phyloP scores from a whole-genome alignment of 441 rosid genomes.

The Eugenia klotzschiana region DNA sequence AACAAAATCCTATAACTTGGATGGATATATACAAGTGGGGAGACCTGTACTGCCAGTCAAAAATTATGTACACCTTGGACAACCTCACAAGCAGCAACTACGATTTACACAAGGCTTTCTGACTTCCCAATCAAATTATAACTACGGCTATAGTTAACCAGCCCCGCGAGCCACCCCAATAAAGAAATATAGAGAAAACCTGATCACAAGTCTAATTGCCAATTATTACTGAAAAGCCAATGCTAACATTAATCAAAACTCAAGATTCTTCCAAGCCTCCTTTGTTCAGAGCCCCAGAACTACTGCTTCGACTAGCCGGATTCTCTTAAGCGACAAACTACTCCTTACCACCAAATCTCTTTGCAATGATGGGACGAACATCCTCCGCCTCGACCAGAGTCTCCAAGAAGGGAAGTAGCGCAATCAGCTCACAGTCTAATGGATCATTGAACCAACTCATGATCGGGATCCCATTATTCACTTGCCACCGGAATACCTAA shows the following conservation, averaged over 20 bases:
- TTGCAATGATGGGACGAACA: constrained; percentile 85
- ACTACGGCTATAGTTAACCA: not conserved
- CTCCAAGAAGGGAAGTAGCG: constrained; percentile 87
- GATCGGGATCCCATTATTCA: constrained; percentile 90
- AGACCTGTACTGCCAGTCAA: not conserved
- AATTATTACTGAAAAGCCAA: not conserved
- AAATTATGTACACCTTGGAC: not conserved
- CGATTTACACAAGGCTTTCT: not conserved
- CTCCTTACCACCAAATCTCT: constrained; percentile 83
- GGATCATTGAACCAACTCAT: constrained; percentile 95
- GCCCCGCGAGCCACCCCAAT: not conserved
- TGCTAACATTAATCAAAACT: not conserved
- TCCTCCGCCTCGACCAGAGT: constrained; percentile 75
- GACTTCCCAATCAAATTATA: not conserved
- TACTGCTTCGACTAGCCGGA: not conserved
- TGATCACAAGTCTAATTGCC: not conserved
- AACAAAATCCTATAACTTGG: not conserved
- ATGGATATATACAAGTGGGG: not conserved
- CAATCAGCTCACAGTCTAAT: constrained; percentile 58
- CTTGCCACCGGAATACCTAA: constrained; percentile 92
- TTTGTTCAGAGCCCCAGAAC: not conserved
- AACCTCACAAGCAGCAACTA: not conserved
- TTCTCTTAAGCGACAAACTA: constrained; percentile 3
- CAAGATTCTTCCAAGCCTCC: not conserved
- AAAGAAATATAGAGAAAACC: not conserved